Base-by-base conservation (phyloP, 2,329 filamentous ascomycete genomes). In the Talaromyces pinophilus region DNA sequence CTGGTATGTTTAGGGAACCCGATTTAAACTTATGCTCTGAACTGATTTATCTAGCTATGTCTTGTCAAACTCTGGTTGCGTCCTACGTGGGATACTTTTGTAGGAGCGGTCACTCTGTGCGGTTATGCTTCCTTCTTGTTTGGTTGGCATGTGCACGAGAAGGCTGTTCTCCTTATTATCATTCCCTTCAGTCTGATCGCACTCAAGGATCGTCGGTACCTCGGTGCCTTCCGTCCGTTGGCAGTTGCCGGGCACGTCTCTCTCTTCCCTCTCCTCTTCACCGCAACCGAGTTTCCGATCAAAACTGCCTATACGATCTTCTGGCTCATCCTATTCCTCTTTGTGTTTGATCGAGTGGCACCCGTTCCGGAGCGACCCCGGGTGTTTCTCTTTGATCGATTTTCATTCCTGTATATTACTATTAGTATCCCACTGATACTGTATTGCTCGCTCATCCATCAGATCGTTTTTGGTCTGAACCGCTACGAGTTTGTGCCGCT, bases 131-230 rank as follows among this genome's bases (percentile, higher is more conserved):
- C 94, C 0, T 99, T 99, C 81, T 85, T 99, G 10, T 98, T 98
- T 72, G 94, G 95, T 65, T 99, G 94, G 93, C 95, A 99, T 75
- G 95, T 99, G 8, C 95, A 99, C 73, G 95, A 99, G 76, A 99
- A 99, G 79, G 95, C 95, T 1, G 91, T 99, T 66, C 85, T 99
- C 25, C 86, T 98, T 22, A 90, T 98, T 74, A 93, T 99, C 70
- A 91, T 98, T 59, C 95, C 95, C 0, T 98, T 98, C 82, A 96
- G 92, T 71, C 85, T 99, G 68, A 90, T 98, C 67, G 93, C 94
- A 0, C 86, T 98, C 62, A 91, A 90, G 76, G 93, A 98, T 77
- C 88, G 95, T 62, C 89, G 95, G 30, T 93, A 97, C 75, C 88
- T 98, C 38, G 90, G 92, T 67, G 94, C 94, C 1, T 99, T 98